phyloP scores from a whole-genome alignment of 2,329 filamentous ascomycete species.

The Xylaria sp. region DNA sequence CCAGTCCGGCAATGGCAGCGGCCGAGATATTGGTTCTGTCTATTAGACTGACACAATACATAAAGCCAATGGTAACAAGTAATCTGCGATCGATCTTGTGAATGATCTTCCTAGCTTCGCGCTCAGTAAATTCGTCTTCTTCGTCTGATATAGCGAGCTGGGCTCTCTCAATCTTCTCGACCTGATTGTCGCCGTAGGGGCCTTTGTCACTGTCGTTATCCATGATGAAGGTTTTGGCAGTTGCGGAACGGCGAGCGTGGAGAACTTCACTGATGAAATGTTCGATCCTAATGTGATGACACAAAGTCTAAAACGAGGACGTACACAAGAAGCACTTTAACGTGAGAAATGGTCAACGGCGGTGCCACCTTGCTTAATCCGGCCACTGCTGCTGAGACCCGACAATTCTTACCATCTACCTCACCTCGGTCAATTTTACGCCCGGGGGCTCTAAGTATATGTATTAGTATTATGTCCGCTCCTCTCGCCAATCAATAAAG shows the following conservation, averaged over 20 bases:
- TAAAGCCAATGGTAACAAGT: slow-evolving; percentile 67
- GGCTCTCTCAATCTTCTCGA: slow-evolving; percentile 41
- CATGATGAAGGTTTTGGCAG: slow-evolving; percentile 35
- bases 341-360: not conserved
- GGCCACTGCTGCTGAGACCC: not conserved
- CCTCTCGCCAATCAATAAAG: slow-evolving; percentile 1
- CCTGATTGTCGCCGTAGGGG: slow-evolving; percentile 35
- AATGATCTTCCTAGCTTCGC: slow-evolving; percentile 75
- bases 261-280: not conserved
- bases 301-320: not conserved
- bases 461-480: not conserved
- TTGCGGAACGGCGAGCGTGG: not conserved
- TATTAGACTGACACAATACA: slow-evolving; percentile 82
- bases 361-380: not conserved
- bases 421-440: not conserved
- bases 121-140: slow-evolving; percentile 60
- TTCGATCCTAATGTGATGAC: not conserved
- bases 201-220: slow-evolving; percentile 46
- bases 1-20: slow-evolving; percentile 76
- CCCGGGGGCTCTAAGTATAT: slow-evolving; percentile 11
- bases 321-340: not conserved
- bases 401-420: not conserved
- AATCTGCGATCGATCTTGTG: slow-evolving; percentile 74
- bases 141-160: slow-evolving; percentile 42
- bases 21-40: slow-evolving; percentile 81